phyloP scores from a whole-genome alignment of 345 rosid genomes.

The Rhizophora mangle region DNA sequence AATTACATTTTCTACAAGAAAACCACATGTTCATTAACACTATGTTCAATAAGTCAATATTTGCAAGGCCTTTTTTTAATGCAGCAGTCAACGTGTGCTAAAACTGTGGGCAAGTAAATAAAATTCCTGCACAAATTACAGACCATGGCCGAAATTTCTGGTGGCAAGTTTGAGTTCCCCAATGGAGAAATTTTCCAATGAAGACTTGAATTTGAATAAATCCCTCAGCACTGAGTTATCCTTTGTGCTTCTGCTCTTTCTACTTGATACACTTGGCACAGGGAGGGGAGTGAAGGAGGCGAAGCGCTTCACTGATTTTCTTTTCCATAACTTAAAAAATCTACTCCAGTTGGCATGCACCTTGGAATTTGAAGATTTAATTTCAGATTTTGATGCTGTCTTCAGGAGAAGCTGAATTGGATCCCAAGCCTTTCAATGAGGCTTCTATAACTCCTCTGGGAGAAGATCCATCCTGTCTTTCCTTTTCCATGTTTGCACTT shows the following conservation, averaged over 20 bases:
- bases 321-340: slow-evolving; percentile 68
- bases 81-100: neutral
- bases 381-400: slow-evolving; percentile 9
- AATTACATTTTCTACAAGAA: slow-evolving; percentile 63
- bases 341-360: slow-evolving; percentile 58
- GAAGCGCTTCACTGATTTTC: slow-evolving; percentile 47
- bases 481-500: slow-evolving; percentile 38
- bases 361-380: slow-evolving; percentile 26
- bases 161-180: slow-evolving; percentile 66
- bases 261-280: slow-evolving; percentile 30
- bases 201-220: slow-evolving; percentile 57
- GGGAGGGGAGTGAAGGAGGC: slow-evolving; percentile 45
- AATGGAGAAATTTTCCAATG: slow-evolving; percentile 52
- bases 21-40: slow-evolving; percentile 4
- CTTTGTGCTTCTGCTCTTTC: slow-evolving; percentile 39
- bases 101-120: neutral
- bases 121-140: slow-evolving; percentile 6
- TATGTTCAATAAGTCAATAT: neutral
- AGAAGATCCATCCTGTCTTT: slow-evolving; percentile 45
- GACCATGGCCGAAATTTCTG: slow-evolving; percentile 60
- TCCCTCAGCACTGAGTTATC: slow-evolving; percentile 46
- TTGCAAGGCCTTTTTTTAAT: neutral
- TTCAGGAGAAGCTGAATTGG: slow-evolving; percentile 14
- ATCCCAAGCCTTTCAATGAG: slow-evolving; percentile 32
- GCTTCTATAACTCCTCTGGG: slow-evolving; percentile 73